A percentile compares a stretch with the other conserved stretches of the same genome.
phyloP scores from a whole-genome alignment of 2,329 filamentous ascomycete species.

The Talaromyces funiculosus region DNA sequence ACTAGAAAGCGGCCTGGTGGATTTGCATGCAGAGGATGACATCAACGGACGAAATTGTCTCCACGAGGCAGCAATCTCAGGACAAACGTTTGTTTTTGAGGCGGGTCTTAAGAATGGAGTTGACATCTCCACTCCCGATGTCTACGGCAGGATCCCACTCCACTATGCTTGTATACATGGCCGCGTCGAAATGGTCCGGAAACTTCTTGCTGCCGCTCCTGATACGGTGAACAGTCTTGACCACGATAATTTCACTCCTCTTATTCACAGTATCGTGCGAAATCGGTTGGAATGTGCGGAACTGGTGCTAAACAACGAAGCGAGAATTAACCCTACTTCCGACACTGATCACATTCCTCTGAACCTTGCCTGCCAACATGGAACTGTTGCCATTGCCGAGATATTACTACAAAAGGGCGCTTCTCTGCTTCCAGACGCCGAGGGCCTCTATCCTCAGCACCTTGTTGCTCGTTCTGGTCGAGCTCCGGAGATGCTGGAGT shows the following conservation, averaged over 20 bases:
- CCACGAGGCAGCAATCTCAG: constrained; percentile 94
- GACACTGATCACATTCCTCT: constrained; percentile 90
- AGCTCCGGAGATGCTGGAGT: constrained; percentile 68
- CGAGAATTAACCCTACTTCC: constrained; percentile 78
- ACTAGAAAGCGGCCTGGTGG: constrained; percentile 73
- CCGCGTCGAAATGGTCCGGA: constrained; percentile 72
- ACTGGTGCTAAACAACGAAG: constrained; percentile 67
- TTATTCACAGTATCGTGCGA: constrained; percentile 93
- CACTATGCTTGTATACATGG: constrained; percentile 98
- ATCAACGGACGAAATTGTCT: constrained; percentile 97
- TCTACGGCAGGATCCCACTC: constrained; percentile 86
- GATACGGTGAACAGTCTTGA: constrained; percentile 82
- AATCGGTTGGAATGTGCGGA: constrained; percentile 75
- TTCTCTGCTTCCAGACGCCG: constrained; percentile 83
- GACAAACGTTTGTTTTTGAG: constrained; percentile 69
- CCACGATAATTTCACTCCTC: constrained; percentile 92
- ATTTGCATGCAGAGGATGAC: constrained; percentile 90
- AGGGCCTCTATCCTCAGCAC: constrained; percentile 95
- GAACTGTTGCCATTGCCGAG: constrained; percentile 76
- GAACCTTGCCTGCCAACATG: constrained; percentile 92
- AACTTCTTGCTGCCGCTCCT: constrained; percentile 62
- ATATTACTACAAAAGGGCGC: constrained; percentile 76
- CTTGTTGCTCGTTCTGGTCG: constrained; percentile 85
- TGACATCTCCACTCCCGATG: constrained; percentile 74
- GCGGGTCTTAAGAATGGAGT: constrained; percentile 71